Base-by-base conservation (phyloP, 2,329 filamentous ascomycete species). In the Penicillium sp. region DNA sequence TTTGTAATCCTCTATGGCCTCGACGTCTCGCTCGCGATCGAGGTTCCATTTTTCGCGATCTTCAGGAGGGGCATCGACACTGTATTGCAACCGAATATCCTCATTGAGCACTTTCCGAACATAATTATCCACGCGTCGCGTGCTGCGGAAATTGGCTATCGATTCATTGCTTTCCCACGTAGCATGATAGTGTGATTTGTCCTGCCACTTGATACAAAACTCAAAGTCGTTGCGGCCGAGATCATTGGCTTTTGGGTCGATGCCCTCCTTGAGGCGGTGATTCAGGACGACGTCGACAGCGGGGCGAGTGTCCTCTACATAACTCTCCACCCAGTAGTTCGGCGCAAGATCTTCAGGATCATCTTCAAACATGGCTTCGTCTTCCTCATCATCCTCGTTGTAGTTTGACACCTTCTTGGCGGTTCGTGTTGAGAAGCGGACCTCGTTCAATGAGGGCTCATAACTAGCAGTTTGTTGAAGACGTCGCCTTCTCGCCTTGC, bases 161-260 rank as follows among this genome's bases (percentile, higher is more conserved):
- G 76, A 79, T 48, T 87, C 83, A 52, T 84, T 84, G 0, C 83
- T 84, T 69, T 97, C 90, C 91, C 93, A 98, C 0, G 89, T 95
- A 49, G 94, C 87, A 72, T 98, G 93, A 60, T 95, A 84, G 66
- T 98, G 89, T 10, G 93, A 95, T 69, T 89, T 88, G 58, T 85
- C 88, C 69, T 96, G 88, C 93, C 94, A 98, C 73, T 98, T 98
- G 70, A 98, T 89, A 58, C 81, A 76, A 61, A 82, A 98, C 63
- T 97, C 88, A 61, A 93, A 96, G 64, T 96, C 87, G 46, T 89
- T 81, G 41, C 68, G 67, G 45, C 60, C 62, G 38, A 70, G 53
- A 19, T 64, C 55, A 21, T 49, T 50, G 21, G 60, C 58, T 40
- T 65, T 61, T 44, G 65, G 56, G 54, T 74, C 80, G 41, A 79